Base-by-base conservation (phyloP, 495 filamentous ascomycete genomes). In the Penicillium simplicissimum region DNA sequence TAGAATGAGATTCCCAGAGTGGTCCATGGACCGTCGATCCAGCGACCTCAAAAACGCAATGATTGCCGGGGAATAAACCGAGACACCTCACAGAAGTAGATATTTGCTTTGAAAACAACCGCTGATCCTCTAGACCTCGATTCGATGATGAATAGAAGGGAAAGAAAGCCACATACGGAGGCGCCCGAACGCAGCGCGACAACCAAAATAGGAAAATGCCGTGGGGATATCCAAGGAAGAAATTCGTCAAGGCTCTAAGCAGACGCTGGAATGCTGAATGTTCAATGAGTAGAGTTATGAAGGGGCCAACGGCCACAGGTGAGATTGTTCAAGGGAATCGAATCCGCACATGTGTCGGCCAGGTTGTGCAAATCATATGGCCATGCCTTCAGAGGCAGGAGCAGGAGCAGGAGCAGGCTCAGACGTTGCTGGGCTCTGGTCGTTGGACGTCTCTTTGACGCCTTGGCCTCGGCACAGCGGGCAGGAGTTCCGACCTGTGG, bases 401-500 rank as follows among this genome's bases (percentile, higher is more conserved):
- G 66, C 17, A n/a, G n/a, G n/a, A n/a, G n/a, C n/a, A 10, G 69
- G 52, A 28, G 62, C 65, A 57, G 67, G 31, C 42, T 61, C 59
- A 51, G 64, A 4, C 15, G 60, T 55, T 53, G 62, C n/a, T 49
- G 62, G 19, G 8, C 19, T 57, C 36, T 62, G 53, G 23, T 47
- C 55, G 21, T 38, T 69, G 7, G 73, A 59, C 1, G 74, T 72
- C 63, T 81, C 79, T 54, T 66, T 60, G 1, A 92, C 89, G 28
- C 89, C 89, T 70, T 89, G 85, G 31, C 87, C 86, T 63, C 89
- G 79, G 68, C 89, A 92, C 2, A 92, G 79, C 28, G 89, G 89
- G 59, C 89, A 92, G 1, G 89, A 92, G 70, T 92, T 92, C 61
- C 89, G 88, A 40, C 89, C 89, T 25, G 88, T 90, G 21, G 88